Conservation (phyloP, 2,329 filamentous ascomycete genomes). For the Stachybotrys chartarum region DNA sequence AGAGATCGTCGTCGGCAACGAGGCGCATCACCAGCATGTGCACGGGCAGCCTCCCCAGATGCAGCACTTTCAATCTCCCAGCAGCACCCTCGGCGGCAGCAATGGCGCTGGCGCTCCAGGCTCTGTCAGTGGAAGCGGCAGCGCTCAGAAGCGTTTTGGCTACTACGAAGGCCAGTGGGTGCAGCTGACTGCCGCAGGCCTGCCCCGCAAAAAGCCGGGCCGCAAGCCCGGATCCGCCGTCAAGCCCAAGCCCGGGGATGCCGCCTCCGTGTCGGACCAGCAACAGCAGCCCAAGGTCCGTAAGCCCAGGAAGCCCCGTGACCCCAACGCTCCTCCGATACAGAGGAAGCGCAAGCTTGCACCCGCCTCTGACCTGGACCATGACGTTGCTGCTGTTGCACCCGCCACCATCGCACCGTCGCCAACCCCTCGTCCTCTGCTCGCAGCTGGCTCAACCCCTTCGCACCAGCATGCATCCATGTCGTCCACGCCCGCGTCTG, state of each 20-base stretch:
- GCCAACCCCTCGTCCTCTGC: constrained; percentile 14
- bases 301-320: constrained; percentile 42
- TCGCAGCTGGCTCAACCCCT: constrained; percentile 16
- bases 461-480: constrained; percentile 15
- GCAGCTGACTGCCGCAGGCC: constrained; percentile 48
- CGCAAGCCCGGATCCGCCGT: constrained; percentile 54
- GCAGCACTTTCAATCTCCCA: constrained; percentile 12
- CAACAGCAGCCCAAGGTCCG: neutral
- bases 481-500: constrained; percentile 1
- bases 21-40: constrained; percentile 19
- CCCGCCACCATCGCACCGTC: constrained; percentile 18
- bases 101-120: neutral
- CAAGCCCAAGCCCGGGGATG: constrained; percentile 34
- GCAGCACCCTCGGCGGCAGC: constrained; percentile 11
- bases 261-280: constrained; percentile 28
- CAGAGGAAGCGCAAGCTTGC: constrained; percentile 49
- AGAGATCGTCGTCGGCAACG: constrained; percentile 41
- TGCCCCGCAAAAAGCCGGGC: constrained; percentile 57
- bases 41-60: constrained; percentile 6
- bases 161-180: constrained; percentile 33
- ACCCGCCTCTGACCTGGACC: constrained; percentile 28
- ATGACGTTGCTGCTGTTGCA: constrained; percentile 24
- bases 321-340: constrained; percentile 49
- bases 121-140: neutral
- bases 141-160: constrained; percentile 22